Evolutionary conservation across 1,284 basidiomycete species (phyloP), one percentile per base, ranked within the genome.

Genomic region (Malassezia nana): DNA sequence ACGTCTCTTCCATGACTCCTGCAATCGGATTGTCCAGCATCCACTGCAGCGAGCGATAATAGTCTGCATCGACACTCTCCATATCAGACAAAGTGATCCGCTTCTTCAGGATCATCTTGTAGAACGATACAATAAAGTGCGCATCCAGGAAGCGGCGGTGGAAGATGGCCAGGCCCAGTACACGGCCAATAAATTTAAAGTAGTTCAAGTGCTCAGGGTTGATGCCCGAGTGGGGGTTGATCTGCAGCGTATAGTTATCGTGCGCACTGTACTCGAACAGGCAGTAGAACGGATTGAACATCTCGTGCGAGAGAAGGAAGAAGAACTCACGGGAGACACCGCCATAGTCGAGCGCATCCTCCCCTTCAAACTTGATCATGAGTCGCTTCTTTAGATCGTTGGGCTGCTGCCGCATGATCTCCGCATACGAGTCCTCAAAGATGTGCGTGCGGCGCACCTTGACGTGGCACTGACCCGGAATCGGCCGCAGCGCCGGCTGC

Each of bases 161-260:
- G 84, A 95, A 99, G 75, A 98, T 94, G 52, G 89, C 91, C 18
- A 96, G 81, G 57, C 91, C 92, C 63, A 96, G 80, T 58, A 85
- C 84, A 50, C 94, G 83, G 16, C 94, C 92, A 61, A 96, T 95
- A 75, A 98, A 98, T 79, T 94, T 95, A 84, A 98, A 98, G 79
- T 98, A 99, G 78, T 90, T 95, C 66, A 99, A 77, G 76, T 99
- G 94, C 75, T 99, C 94, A 0, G 92, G 94, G 76, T 98, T 98
- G 74, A 98, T 89, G 53, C 87, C 89, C 13, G 89, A 94, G 64
- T 91, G 90, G 46, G 90, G 90, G 76, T 95, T 95, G 78, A 95
- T 92, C 78, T 95, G 91, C 10, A 96, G 82, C 4, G 94, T 99
- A 78, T 96, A 96, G 78, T 96, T 96, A 81, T 96, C 94, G 76